Evolutionary conservation across 495 filamentous ascomycete genomes (phyloP), one percentile per base, ranked within the genome.

Genomic region (Rhypophila decipiens): DNA sequence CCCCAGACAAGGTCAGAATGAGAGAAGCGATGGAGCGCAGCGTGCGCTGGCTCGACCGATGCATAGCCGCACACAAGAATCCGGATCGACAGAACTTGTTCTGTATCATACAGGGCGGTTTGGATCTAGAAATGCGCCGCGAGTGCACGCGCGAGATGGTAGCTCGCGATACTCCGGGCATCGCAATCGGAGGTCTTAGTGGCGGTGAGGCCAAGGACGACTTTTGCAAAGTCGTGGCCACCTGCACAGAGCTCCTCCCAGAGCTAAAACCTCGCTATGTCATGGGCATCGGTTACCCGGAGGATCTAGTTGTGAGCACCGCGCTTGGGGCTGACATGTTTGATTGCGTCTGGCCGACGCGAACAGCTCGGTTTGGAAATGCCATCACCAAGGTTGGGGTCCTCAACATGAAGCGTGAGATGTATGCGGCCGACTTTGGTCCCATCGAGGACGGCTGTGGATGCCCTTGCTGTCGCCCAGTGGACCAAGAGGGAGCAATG

Each of bases 301-400:
- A 96, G 62, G 93, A 98, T 64, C 72, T 98, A 44, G 73, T 98
- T 11, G 88, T 98, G 12, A 89, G 87, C 42, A 76, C 95, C 11
- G 93, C 93, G 10, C 77, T 98, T 4, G 93, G 93, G 4, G 93
- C 94, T 19, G 93, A 98, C 61, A 97, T 98, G 94, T 98, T 98
- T 64, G 93, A 98, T 69, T 98, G 94, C 59, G 93, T 97, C 5
- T 98, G 94, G 94, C 94, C 91, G 7, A 98, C 93, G 20, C 77
- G 93, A 34, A 97, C 93, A 20, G 93, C 94, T 68, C 82, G 93
- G 23, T 98, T 97, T 57, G 93, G 93, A 8, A 94, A 95, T 58
- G 93, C 94, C 27, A 80, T 97, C 47, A 94, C 89, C 8, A 79
- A 84, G 42, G 61, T 73, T 19, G 93, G 93, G 20, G 81, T 83